A percentile compares a stretch with the other conserved stretches of the same genome.
These are phyloP conservation scores for Coemansia sp. DNA, from an alignment of 192 early-diverging fungal species.

Conservation along the genomic window DNA sequence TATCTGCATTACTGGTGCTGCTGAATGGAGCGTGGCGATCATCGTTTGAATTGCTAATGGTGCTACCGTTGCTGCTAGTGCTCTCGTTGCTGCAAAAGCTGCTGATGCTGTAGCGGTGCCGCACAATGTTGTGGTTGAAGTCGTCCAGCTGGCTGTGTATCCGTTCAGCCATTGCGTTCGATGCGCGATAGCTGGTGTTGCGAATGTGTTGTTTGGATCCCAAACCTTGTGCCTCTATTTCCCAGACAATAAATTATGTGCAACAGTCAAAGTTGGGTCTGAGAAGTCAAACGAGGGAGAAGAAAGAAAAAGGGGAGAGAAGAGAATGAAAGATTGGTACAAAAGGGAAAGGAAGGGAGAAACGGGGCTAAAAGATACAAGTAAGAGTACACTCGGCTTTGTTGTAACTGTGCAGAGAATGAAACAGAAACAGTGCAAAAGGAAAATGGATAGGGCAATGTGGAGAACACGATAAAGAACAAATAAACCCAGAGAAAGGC, in stretches of 20 bases:
- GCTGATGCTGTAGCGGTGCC: constrained; percentile 35
- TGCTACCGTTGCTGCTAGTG: constrained; percentile 21
- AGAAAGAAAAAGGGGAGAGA: too few species aligned
- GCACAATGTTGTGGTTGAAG: constrained; percentile 19
- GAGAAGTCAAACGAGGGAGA: too few species aligned
- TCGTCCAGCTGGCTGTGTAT: constrained; percentile 20
- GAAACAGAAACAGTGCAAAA: not conserved
- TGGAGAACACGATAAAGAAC: not conserved
- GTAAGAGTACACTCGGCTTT: not conserved
- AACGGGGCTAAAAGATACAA: not conserved
- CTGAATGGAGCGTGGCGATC: constrained; percentile 14
- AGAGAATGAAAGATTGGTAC: not conserved
- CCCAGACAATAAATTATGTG: not conserved
- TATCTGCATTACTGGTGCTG: constrained; percentile 5
- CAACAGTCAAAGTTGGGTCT: too few species aligned
- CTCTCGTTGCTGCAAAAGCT: constrained; percentile 30
- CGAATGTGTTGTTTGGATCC: constrained; percentile 4
- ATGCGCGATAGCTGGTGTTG: not conserved
- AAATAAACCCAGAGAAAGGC: not conserved
- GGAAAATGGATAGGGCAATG: not conserved
- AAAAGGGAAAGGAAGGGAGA: not conserved
- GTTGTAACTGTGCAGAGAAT: not conserved
- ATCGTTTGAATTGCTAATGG: constrained; percentile 9
- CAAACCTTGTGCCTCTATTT: not conserved
- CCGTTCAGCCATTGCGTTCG: constrained; percentile 20